Base-by-base conservation (phyloP, 2,329 filamentous ascomycete genomes). In the Talaromyces sp. region DNA sequence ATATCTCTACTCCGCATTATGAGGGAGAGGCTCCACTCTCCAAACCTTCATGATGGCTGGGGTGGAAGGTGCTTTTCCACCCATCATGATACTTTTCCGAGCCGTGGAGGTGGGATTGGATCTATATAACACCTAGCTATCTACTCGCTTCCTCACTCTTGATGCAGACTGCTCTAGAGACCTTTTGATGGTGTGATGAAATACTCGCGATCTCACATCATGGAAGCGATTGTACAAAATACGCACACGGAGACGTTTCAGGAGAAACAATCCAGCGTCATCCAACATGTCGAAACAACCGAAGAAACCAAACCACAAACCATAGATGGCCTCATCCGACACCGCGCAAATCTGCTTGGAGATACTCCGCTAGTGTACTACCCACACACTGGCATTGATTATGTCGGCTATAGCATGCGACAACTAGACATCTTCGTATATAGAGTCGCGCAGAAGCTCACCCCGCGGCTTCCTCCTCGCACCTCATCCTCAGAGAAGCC, bases 351-450 rank as follows among this genome's bases (percentile, higher is more conserved):
- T 2, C 68, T 71, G 9, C 69, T 74, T n/a, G 71, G 78, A 1
- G 67, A 79, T 61, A 69, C 73, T 2, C 75, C 75, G 19, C 74
- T 81, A 11, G 70, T 82, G 3, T 80, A 79, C 0, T 84, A 84
- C 60, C 81, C 82, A 2, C 76, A 73, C 3, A 75, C 74, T 1
- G 80, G 80, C 6, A 75, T 78, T 37, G 70, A 78, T 1, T 84
- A 82, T 72, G 78, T 81, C 39, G 75, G 83, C 68, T 84, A 84
- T 68, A 80, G 81, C 0, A 71, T 81, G 62, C 74, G 75, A 27
- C 79, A 84, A 52, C 74, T 84, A 1, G 81, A 84, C 62, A 68
- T 77, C 43, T 73, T 69, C 59, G 71, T 70, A 24, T 70, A 63
- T 41, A 67, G 71, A 2, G 76, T 76, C n/a, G 74, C 76, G 24